Percentiles rank a stretch among this genome's conserved stretches.
Evolutionary conservation across 495 filamentous ascomycete species (phyloP).

Genomic region (Lasiosphaeriaceae sp.): DNA sequence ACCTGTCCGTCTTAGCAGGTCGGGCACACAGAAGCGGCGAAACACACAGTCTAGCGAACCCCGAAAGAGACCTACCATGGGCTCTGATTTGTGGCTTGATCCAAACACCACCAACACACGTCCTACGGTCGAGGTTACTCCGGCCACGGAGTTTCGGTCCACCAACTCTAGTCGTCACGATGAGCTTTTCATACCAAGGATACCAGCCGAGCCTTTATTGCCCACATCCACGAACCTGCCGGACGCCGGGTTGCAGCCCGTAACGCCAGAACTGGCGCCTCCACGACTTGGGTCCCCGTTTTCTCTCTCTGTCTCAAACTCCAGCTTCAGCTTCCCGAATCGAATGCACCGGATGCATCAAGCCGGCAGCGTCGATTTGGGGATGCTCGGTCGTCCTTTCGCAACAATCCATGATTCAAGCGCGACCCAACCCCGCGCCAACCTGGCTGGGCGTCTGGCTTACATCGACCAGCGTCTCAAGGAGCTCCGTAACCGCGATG

Average conservation of each 20-base stretch:
- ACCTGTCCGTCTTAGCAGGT: constrained; percentile 43
- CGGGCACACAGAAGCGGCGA: constrained; percentile 45
- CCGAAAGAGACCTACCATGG: constrained; percentile 39
- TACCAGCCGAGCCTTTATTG: constrained; percentile 17
- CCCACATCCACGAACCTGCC: constrained; percentile 19
- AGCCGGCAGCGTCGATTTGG: constrained; percentile 37
- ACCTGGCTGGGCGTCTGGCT: constrained; percentile 42
- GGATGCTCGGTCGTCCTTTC: constrained; percentile 42
- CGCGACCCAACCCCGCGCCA: constrained; percentile 28
- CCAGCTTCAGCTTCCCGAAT: constrained; percentile 49
- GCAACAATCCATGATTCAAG: constrained; percentile 39
- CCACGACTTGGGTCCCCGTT: constrained; percentile 52
- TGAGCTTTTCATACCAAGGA: constrained; percentile 29
- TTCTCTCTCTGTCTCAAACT: constrained; percentile 30
- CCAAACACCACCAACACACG: constrained; percentile 9
- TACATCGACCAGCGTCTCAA: constrained; percentile 51
- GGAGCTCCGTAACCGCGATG: constrained; percentile 41
- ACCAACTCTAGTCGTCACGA: constrained; percentile 19
- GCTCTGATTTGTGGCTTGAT: constrained; percentile 30
- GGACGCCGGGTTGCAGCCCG: constrained; percentile 13
- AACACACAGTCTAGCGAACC: constrained; percentile 33
- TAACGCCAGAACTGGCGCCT: constrained; percentile 22
- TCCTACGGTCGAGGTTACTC: not conserved
- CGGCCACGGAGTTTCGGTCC: constrained; percentile 23
- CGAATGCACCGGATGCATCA: constrained; percentile 35